Evolutionary conservation across 2,329 filamentous ascomycete genomes (phyloP).

Genomic region (Lomentospora prolificans): DNA sequence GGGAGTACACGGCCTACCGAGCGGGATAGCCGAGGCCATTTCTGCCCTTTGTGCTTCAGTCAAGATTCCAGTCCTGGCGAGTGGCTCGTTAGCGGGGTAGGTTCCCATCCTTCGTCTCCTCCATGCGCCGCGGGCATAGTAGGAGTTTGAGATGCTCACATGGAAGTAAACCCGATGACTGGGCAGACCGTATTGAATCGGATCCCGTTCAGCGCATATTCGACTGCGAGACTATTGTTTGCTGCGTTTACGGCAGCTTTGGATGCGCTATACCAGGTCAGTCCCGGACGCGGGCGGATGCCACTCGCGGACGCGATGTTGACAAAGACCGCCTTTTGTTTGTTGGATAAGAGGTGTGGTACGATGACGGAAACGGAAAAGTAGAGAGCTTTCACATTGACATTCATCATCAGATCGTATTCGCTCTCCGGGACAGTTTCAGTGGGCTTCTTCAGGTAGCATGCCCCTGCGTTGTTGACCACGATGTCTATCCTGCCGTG

Average conservation of each 20-base stretch:
- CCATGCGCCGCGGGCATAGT: not conserved
- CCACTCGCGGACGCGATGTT: conserved; percentile 57
- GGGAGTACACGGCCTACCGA: conserved; percentile 46
- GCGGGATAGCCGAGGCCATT: conserved; percentile 43
- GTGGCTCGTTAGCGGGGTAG: not conserved
- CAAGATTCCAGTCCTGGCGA: not conserved
- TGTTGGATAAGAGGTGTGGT: conserved; percentile 48
- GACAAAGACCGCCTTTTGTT: conserved; percentile 50
- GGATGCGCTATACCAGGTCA: conserved; percentile 62
- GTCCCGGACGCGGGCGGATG: conserved; percentile 46
- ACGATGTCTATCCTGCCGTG: conserved; percentile 47
- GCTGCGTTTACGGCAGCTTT: conserved; percentile 57
- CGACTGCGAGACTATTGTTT: conserved; percentile 52
- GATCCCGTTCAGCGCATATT: conserved; percentile 63
- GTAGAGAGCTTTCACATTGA: conserved; percentile 61
- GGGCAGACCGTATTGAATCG: conserved; percentile 65
- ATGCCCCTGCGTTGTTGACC: conserved; percentile 51
- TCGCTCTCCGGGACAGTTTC: conserved; percentile 54
- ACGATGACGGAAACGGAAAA: conserved; percentile 49
- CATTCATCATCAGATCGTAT: conserved; percentile 55
- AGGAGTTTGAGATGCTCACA: conserved; percentile 26
- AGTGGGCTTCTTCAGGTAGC: conserved; percentile 53
- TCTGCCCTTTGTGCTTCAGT: conserved; percentile 21
- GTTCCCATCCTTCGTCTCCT: not conserved
- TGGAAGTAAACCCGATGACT: conserved; percentile 54